A percentile compares a stretch with the other conserved stretches of the same genome.
phyloP scores from a whole-genome alignment of 2,329 filamentous ascomycete species.

The Xylariomycetidae sp. region DNA sequence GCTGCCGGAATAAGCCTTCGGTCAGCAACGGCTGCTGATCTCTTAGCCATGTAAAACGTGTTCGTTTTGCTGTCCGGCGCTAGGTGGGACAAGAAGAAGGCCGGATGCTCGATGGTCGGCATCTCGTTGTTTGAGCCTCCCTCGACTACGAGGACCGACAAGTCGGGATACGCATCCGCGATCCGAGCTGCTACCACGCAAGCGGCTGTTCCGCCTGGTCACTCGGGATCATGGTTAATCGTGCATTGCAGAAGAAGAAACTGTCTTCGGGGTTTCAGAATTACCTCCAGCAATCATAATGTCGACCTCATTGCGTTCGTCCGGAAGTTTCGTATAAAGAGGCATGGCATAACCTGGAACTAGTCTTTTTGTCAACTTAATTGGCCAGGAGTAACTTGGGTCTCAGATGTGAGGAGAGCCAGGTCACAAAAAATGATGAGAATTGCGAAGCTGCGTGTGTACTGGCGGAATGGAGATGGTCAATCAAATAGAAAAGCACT shows the following conservation, averaged over 20 bases:
- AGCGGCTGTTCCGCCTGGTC: not conserved
- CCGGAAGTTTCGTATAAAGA: not conserved
- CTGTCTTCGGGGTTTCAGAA: not conserved
- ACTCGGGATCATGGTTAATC: not conserved
- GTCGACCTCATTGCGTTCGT: not conserved
- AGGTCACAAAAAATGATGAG: too few relatives aligned
- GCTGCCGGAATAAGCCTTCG: not conserved
- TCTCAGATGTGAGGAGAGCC: too few relatives aligned
- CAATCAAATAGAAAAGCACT: too few relatives aligned
- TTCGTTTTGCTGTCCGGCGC: not conserved
- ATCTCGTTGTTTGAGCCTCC: not conserved
- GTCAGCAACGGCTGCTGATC: not conserved
- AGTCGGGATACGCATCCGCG: not conserved
- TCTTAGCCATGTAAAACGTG: not conserved
- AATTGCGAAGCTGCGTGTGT: too few relatives aligned
- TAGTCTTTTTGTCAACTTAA: too few relatives aligned
- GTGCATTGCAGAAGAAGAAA: too few relatives aligned
- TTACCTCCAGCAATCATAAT: conserved; percentile 1
- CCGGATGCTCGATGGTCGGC: not conserved
- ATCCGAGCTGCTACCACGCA: not conserved
- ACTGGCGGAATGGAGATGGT: too few relatives aligned
- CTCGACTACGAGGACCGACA: not conserved
- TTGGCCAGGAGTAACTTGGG: too few relatives aligned
- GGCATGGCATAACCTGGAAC: too few relatives aligned
- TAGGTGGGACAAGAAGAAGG: not conserved